A percentile compares a stretch with the other conserved stretches of the same genome.
phyloP scores from a whole-genome alignment of 148 eudicot genomes.

The Vaccinium vitisidaea region DNA sequence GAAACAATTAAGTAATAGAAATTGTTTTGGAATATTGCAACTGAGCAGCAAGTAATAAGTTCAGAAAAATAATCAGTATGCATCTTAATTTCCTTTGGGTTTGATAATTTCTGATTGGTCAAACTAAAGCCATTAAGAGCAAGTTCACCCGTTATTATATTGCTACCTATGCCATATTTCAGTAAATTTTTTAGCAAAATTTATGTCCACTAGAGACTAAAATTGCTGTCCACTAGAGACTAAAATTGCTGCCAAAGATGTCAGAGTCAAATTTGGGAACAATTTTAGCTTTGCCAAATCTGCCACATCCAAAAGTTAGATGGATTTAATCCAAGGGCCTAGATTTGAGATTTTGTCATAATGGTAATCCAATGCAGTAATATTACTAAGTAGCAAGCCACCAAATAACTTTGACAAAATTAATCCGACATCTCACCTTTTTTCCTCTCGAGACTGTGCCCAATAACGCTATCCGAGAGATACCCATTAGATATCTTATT shows the following conservation, averaged over 20 bases:
- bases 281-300: background rate
- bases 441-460: slow-evolving; percentile 7
- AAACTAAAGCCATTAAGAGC: background rate
- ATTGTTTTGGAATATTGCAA: background rate
- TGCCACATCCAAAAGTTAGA: background rate
- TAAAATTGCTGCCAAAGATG: background rate
- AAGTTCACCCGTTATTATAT: background rate
- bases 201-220: too few species aligned
- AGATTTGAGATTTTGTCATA: too few species aligned
- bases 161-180: background rate
- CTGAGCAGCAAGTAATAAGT: background rate
- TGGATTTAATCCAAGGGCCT: background rate
- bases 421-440: slow-evolving; percentile 3
- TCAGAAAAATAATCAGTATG: background rate
- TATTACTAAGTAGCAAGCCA: background rate
- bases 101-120: background rate
- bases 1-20: background rate
- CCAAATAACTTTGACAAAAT: background rate
- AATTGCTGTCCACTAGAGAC: background rate
- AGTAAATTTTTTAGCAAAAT: background rate
- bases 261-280: background rate
- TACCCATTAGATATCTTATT: background rate
- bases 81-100: background rate
- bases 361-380: background rate
- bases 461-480: background rate